Base-by-base conservation (phyloP, 2,329 filamentous ascomycete species). In the Falciphora oryzae region DNA sequence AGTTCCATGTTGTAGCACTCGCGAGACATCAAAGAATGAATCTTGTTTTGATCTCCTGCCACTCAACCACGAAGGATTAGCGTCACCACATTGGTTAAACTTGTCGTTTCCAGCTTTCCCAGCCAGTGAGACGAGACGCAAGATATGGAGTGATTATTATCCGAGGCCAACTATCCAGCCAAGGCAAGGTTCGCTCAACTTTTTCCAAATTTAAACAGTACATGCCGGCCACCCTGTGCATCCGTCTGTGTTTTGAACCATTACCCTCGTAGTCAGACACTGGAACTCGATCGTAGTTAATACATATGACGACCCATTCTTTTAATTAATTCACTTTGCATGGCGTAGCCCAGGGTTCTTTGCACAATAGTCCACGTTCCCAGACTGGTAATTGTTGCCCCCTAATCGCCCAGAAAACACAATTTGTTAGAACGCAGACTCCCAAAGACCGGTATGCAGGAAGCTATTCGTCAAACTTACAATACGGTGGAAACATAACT, bases 401-500 rank as follows among this genome's bases (percentile, higher is more conserved):
- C 57, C 57, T 16, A 22, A 28, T 4, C 31, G 50, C 16, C 25
- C 28, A 27, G 25, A 25, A 28, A 28, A 18, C 22, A 7, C 18
- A 18, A 8, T 10, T 18, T 11, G 59, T 61, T 13, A 61, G 59
- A 25, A 18, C 1, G 4, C 31, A n/a, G 6, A n/a, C 18, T 6
- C 27, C 3, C 56, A 25, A 10, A 13, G n/a, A 13, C 13, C 14
- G 11, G 8, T 4, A 25, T 13, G n/a, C n/a, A 25, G 6, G 32
- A 14, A 14, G 18, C 4, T 8, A 27, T 1, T 62, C 2, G 11
- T 31, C 44, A 31, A 59, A 53, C 62, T 58, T 57, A 59, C 68
- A 70, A 50, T 69, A 70, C 38, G 50, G 64, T 3, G 68, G 77
- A 56, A 79, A 79, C 0, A 73, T 69, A 57, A 70, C 66, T 1